Conservation (phyloP, 2,329 filamentous ascomycete species). For the Venturia asperata region DNA sequence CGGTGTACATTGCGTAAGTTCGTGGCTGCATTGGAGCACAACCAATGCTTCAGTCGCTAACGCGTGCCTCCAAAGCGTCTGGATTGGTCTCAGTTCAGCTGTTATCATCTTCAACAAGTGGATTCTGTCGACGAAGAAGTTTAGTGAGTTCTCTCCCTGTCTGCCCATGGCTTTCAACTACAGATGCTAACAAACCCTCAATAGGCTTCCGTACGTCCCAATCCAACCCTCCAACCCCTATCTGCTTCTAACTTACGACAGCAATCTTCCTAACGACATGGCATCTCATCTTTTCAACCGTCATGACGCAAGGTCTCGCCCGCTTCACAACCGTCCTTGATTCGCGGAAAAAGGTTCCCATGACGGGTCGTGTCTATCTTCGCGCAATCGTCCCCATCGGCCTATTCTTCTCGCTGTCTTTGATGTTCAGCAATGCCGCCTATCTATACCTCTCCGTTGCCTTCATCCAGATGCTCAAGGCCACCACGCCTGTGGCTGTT, state of each 20-base stretch:
- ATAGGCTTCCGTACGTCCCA: conserved; percentile 41
- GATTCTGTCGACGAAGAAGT: conserved; percentile 78
- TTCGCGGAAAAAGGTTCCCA: conserved; percentile 24
- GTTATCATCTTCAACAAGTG: conserved; percentile 99
- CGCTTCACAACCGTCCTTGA: conserved; percentile 23
- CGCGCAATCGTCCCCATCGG: conserved; percentile 26
- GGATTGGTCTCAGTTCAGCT: conserved; percentile 87
- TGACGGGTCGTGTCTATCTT: conserved; percentile 25
- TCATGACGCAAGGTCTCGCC: conserved; percentile 26
- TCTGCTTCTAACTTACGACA: conserved; percentile 37
- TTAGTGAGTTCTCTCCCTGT: conserved; percentile 52
- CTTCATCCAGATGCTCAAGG: conserved; percentile 46
- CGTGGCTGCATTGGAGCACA: conserved; percentile 7
- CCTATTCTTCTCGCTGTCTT: conserved; percentile 23
- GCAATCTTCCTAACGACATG: conserved; percentile 61
- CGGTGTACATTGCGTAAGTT: conserved; percentile 65
- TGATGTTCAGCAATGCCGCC: conserved; percentile 25
- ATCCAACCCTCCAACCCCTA: conserved; percentile 4
- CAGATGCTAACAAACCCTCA: conserved; percentile 16
- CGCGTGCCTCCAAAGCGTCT: conserved; percentile 51
- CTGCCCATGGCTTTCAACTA: neutral
- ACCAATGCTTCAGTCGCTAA: neutral
- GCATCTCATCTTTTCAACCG: conserved; percentile 25
- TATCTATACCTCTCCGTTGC: conserved; percentile 26
- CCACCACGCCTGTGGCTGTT: conserved; percentile 89